A percentile compares a stretch with the other conserved stretches of the same genome.
phyloP scores from a whole-genome alignment of 2,329 filamentous ascomycete genomes.

The Penicillium polonicum region DNA sequence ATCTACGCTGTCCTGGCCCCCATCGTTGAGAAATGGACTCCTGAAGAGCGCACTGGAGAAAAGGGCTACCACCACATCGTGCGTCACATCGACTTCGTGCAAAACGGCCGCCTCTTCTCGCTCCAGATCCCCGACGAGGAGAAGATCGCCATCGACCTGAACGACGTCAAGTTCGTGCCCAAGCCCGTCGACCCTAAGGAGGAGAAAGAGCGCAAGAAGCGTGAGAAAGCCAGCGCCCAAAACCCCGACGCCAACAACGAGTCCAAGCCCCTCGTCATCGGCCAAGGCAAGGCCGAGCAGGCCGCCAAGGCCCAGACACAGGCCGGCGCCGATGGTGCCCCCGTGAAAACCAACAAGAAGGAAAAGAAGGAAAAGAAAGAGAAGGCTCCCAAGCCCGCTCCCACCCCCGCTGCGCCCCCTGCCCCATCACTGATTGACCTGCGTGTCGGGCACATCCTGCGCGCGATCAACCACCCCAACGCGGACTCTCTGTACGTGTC shows the following conservation, averaged over 20 bases:
- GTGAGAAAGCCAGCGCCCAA: constrained; percentile 69
- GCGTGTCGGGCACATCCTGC: constrained; percentile 94
- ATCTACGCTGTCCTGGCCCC: constrained; percentile 78
- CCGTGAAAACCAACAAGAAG: constrained; percentile 57
- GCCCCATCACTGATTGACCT: constrained; percentile 89
- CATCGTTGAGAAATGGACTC: constrained; percentile 72
- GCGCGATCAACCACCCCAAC: constrained; percentile 92
- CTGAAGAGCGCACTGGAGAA: constrained; percentile 86
- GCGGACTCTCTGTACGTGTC: constrained; percentile 94
- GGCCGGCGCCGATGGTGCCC: constrained; percentile 48
- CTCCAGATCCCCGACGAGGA: constrained; percentile 68
- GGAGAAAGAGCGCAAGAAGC: constrained; percentile 95
- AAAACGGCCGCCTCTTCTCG: constrained; percentile 73
- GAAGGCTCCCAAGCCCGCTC: constrained; percentile 74
- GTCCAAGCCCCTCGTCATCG: constrained; percentile 40
- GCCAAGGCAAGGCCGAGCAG: constrained; percentile 37
- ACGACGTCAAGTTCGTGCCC: constrained; percentile 82
- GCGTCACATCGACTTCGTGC: constrained; percentile 88
- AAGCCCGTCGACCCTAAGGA: constrained; percentile 87
- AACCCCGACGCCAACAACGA: constrained; percentile 23
- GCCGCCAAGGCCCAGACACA: constrained; percentile 49
- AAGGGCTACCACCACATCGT: constrained; percentile 88
- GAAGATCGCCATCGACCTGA: constrained; percentile 75
- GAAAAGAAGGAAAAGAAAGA: constrained; percentile 85
- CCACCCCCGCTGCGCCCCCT: constrained; percentile 69